Conservation (phyloP, 2,329 filamentous ascomycete species). For the Scleromitrula shiraiana region DNA sequence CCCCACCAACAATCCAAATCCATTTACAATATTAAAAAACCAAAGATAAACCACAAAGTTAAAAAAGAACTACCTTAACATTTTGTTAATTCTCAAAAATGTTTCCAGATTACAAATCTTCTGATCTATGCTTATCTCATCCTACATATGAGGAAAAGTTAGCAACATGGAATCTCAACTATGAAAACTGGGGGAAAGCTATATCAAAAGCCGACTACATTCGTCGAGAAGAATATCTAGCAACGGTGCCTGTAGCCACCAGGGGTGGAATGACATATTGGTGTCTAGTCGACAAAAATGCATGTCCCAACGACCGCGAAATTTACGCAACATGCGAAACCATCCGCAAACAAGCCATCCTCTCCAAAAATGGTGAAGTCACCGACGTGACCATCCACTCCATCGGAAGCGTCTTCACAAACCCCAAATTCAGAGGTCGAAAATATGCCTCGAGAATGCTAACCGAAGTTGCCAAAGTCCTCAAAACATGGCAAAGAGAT, state of each 20-base stretch:
- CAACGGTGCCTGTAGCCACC: constrained; percentile 48
- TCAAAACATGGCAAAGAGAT: constrained; percentile 45
- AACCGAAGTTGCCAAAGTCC: constrained; percentile 48
- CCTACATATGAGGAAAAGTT: constrained; percentile 49
- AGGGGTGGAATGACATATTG: constrained; percentile 51
- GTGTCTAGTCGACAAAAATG: constrained; percentile 48
- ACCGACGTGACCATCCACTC: constrained; percentile 60
- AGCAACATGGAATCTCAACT: constrained; percentile 47
- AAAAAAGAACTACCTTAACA: constrained; percentile 4
- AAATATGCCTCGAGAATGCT: constrained; percentile 77
- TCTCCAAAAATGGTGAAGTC: constrained; percentile 34
- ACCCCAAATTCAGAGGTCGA: constrained; percentile 55
- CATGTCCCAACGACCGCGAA: constrained; percentile 37
- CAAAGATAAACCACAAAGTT: background rate
- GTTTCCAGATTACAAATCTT: constrained; percentile 21
- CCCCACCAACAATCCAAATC: background rate
- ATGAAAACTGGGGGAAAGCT: constrained; percentile 50
- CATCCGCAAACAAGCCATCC: constrained; percentile 50
- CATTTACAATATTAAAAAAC: constrained; percentile 4
- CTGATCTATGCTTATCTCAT: constrained; percentile 41
- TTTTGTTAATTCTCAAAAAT: constrained; percentile 5
- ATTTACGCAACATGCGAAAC: constrained; percentile 59
- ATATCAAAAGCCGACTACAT: constrained; percentile 50
- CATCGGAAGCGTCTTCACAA: constrained; percentile 73
- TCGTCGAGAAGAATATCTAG: constrained; percentile 49